These are phyloP conservation scores for Solanum peruvianum DNA, from an alignment of 257 asterid species.

Conservation along the genomic window DNA sequence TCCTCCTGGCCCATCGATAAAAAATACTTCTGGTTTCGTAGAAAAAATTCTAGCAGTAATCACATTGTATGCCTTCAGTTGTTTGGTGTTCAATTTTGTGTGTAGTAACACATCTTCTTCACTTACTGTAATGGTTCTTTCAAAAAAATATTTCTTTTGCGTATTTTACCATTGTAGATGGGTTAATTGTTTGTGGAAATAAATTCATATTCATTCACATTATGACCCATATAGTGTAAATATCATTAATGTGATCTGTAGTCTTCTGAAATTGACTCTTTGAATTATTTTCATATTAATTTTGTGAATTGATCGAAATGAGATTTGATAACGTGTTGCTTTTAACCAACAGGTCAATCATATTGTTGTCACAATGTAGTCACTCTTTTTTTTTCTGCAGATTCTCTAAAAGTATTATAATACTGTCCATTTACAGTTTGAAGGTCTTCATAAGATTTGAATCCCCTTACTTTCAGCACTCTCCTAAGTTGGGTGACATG, in stretches of 20 bases:
- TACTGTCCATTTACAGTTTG: background rate
- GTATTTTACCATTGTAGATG: background rate
- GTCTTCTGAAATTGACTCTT: background rate
- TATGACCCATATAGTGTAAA: background rate
- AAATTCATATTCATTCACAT: background rate
- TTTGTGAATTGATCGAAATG: background rate
- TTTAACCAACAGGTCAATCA: background rate
- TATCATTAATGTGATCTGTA: background rate
- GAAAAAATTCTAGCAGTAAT: background rate
- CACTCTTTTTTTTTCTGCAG: background rate
- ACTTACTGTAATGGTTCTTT: background rate
- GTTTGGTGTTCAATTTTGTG: background rate
- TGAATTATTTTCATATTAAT: background rate
- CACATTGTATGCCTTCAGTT: background rate
- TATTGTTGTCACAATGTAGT: background rate
- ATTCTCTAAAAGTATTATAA: background rate
- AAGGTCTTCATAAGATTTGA: background rate
- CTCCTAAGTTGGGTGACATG: background rate
- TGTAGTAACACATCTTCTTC: background rate
- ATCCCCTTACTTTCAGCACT: background rate
- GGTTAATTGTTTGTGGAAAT: background rate
- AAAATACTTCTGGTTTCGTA: background rate
- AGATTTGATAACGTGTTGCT: background rate
- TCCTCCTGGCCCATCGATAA: background rate
- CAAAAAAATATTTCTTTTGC: background rate